Evolutionary conservation across 768 basidiomycete species (phyloP), one percentile per base, ranked within the genome.

Genomic region (Rhodotorula diobovata): DNA sequence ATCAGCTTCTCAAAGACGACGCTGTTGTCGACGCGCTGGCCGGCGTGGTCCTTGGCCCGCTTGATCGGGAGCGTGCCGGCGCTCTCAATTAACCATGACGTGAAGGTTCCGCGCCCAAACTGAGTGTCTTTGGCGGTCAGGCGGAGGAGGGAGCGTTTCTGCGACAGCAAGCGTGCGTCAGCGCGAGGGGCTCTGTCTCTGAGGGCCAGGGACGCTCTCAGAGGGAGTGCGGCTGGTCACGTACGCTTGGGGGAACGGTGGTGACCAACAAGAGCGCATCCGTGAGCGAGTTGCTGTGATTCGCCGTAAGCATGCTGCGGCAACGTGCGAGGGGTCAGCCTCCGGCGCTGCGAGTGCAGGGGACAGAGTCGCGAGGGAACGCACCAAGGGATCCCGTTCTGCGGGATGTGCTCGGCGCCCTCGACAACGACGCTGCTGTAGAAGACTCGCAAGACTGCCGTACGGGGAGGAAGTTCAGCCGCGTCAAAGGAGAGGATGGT

Each of bases 341-440:
- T 32, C 30, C 32, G 30, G 4, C 7, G 53, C 4, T 18, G 2
- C 3, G 23, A 18, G 32, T 34, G 7, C 30, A 20, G 32, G 20
- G 20, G 30, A 20, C 30, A 4, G n/a, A n/a, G n/a, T n/a, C n/a
- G n/a, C n/a, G n/a, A n/a, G 25, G 30, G 30, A 34, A 58, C 82
- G 74, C 74, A 90, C 91, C 89, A 90, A 75, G 92, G 89, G 64
- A 83, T 81, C 7, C 91, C 92, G 20, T 85, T 87, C 76, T 83
- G 80, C 32, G 91, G 90, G 61, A 94, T 86, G 61, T 86, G 81
- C 57, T 90, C 82, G 8, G 83, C 82, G 78, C 90, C 89, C 80
- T 94, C 90, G 25, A 94, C 85, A 35, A 93, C 89, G 66, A 94
- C 91, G 18, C 88, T 86, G 3, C 90, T 90, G 80, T 94, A 94